Evolutionary conservation across 805 yeast genomes (phyloP), one percentile per base, ranked within the genome.

Genomic region (Nakazawaea pomicola): DNA sequence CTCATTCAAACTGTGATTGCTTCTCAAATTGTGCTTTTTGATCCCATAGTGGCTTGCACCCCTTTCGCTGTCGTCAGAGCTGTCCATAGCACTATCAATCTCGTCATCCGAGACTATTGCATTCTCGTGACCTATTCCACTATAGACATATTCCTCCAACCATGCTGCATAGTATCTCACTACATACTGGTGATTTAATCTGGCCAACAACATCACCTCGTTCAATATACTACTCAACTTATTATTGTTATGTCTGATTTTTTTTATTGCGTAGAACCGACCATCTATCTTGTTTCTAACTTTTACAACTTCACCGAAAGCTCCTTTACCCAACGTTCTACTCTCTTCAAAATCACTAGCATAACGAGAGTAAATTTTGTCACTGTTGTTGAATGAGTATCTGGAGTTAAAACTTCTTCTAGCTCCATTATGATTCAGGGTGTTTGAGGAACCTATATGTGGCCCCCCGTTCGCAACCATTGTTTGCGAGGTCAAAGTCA

Each of bases 281-380:
- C 99, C 98, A 57, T 93, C 99, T 48, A 93, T 73, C 44, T 90
- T 76, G 57, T 90, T 91, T 46, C 99, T 70, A 0, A 93, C 98
- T 54, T 91, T 90, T n/a, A 93, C 96, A 7, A 93, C 99, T 59
- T 93, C 97, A 5, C 99, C 99, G 62, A 84, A 93, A 0, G 95
- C 99, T 29, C 99, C 99, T 51, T 80, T 78, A 2, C 99, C 99
- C 7, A 93, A 63, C 16, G 82, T 77, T 0, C 91, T 93, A 33
- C 88, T 84, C 56, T 93, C 99, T 59, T 93, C 99, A 60, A 95
- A 93, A 57, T 93, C 99, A 47, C 90, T 78, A 3, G 80, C 84
- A 56, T 91, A 93, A 48, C 99, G 70, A 1, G 96, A 88, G 43
- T 68, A 61, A 1, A 49, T 48, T 20, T 42, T 25, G 17, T 40